phyloP scores from a whole-genome alignment of 2,329 filamentous ascomycete species.

The Cercospora sojina region DNA sequence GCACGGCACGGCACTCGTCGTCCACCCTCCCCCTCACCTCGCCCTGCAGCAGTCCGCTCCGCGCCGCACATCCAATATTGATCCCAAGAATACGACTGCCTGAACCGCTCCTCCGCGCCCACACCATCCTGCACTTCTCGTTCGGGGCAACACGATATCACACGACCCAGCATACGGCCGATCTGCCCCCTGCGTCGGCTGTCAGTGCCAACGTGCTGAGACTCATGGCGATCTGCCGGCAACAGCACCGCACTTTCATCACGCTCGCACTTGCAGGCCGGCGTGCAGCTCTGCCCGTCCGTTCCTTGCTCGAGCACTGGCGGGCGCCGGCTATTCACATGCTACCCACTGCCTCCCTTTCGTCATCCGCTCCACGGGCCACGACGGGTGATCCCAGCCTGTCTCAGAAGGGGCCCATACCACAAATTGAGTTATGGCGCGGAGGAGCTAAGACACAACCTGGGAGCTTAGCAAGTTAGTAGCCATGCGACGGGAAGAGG shows the following conservation, averaged over 20 bases:
- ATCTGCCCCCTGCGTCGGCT: slow-evolving; percentile 5
- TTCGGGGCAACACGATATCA: neutral
- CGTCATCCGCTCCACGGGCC: slow-evolving; percentile 10
- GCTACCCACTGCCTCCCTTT: slow-evolving; percentile 18
- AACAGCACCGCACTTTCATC: slow-evolving; percentile 6
- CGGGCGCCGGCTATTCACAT: neutral
- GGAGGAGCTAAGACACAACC: slow-evolving; percentile 24
- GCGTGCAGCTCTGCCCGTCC: slow-evolving; percentile 10
- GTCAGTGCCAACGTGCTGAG: slow-evolving; percentile 6
- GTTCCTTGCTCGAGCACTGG: slow-evolving; percentile 7
- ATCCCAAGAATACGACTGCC: neutral
- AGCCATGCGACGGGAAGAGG: slow-evolving; percentile 8
- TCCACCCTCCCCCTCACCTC: neutral
- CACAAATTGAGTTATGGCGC: slow-evolving; percentile 24
- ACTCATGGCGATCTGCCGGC: slow-evolving; percentile 17
- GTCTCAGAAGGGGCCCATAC: slow-evolving; percentile 23
- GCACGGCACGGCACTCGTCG: neutral
- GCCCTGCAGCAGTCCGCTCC: slow-evolving; percentile 1
- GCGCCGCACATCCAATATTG: neutral
- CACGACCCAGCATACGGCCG: neutral
- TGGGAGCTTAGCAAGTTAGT: slow-evolving; percentile 23
- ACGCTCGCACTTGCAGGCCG: slow-evolving; percentile 15
- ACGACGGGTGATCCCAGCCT: slow-evolving; percentile 23
- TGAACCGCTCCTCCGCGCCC: neutral
- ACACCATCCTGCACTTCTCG: neutral